Base-by-base conservation (phyloP, 2,329 filamentous ascomycete genomes). In the Penicillium sp. region DNA sequence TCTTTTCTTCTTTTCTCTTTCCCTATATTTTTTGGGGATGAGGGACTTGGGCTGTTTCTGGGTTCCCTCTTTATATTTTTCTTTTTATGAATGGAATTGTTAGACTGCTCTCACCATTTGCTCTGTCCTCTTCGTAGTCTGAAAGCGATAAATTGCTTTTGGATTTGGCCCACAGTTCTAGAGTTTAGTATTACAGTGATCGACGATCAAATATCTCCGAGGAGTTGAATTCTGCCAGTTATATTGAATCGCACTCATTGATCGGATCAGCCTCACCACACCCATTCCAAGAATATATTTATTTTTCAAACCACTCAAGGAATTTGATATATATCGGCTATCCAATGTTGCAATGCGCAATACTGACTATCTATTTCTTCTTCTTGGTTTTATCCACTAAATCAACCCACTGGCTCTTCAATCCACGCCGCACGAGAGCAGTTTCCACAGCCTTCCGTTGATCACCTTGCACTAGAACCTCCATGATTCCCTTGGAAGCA, bases 321-420 rank as follows among this genome's bases (percentile, higher is more conserved):
- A n/a, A n/a, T n/a, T n/a, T n/a, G n/a, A n/a, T n/a, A n/a, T n/a
- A n/a, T n/a, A n/a, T n/a, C n/a, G n/a, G n/a, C n/a, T n/a, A n/a
- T n/a, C n/a, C n/a, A n/a, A n/a, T n/a, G n/a, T n/a, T n/a, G n/a
- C n/a, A n/a, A n/a, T n/a, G n/a, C n/a, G n/a, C n/a, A n/a, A n/a
- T n/a, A n/a, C n/a, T n/a, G n/a, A n/a, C n/a, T n/a, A n/a, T n/a
- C n/a, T 63, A 76, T 69, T 85, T 85, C 73, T 86, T 87, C 58
- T 82, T 82, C 71, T 87, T 85, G 4, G 83, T 86, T 73, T 87
- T 88, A 66, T 88, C 86, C 50, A 85, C 69, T n/a, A 86, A 73
- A 37, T 85, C 82, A 23, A 88, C 75, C 82, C 84, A 87, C 54
- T 80, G 78, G 51, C 70, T 74, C 50, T 78, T 77, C 3, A 89